Percentiles rank a stretch among this genome's conserved stretches.
phyloP scores from a whole-genome alignment of 106 monocot species.

The Dendrobium huoshanense region DNA sequence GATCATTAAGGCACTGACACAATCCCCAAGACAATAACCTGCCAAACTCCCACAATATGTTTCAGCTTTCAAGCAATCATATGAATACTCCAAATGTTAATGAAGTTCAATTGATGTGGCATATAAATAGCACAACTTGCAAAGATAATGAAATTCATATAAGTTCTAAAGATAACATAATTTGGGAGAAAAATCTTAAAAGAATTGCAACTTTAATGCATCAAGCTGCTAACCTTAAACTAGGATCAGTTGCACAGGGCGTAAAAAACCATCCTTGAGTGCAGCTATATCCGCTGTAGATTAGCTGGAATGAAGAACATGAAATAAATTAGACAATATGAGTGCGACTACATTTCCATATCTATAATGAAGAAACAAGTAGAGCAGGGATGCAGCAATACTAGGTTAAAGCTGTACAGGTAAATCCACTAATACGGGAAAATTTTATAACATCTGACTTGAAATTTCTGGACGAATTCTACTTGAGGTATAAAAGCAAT shows the following conservation, averaged over 20 bases:
- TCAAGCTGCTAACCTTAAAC: conserved; percentile 48
- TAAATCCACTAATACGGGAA: not conserved
- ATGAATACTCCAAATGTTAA: not conserved
- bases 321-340: conserved; percentile 10
- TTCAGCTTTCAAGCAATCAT: not conserved
- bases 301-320: conserved; percentile 39
- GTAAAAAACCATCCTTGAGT: conserved; percentile 92
- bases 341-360: not conserved
- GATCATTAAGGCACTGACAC: not conserved
- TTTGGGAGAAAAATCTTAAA: not conserved
- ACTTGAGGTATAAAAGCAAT: not conserved
- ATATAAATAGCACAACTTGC: not conserved
- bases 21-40: not conserved
- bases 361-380: conserved; percentile 3
- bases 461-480: not conserved
- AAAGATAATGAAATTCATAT: not conserved
- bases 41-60: not conserved
- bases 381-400: not conserved
- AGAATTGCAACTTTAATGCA: not conserved
- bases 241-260: conserved; percentile 57
- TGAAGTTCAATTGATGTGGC: not conserved
- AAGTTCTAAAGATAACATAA: not conserved
- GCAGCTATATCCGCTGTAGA: conserved; percentile 78
- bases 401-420: not conserved
- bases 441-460: not conserved